A percentile compares a stretch with the other conserved stretches of the same genome.
Evolutionary conservation across 176 grass and related monocot genomes (phyloP).

Genomic region (Musa acuminata): DNA sequence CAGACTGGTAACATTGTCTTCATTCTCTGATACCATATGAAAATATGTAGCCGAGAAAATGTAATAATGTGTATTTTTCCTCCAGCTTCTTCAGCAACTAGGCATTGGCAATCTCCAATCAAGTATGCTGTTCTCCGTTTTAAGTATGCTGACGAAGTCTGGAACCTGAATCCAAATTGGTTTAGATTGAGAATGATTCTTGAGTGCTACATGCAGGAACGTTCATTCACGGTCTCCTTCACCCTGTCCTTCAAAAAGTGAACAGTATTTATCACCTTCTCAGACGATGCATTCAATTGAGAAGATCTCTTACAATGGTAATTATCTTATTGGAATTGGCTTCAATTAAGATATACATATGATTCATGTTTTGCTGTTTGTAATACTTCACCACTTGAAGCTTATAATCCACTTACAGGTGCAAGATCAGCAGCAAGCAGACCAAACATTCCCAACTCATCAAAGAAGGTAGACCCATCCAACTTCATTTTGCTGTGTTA

Average conservation of each 20-base stretch:
- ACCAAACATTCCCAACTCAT: constrained; percentile 29
- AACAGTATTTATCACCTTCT: not conserved
- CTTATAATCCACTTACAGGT: constrained; percentile 41
- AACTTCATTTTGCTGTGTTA: not conserved
- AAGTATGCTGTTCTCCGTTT: not conserved
- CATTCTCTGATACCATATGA: not conserved
- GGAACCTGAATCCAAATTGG: not conserved
- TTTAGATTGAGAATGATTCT: not conserved
- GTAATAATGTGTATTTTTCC: not conserved
- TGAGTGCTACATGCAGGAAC: not conserved
- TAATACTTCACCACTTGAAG: constrained; percentile 44
- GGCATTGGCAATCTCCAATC: not conserved
- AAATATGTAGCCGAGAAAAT: not conserved
- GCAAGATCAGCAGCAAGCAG: constrained; percentile 49
- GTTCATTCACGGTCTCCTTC: not conserved
- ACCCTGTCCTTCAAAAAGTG: not conserved
- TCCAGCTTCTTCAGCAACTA: not conserved
- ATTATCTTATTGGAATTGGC: constrained; percentile 15
- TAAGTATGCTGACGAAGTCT: not conserved
- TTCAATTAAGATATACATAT: not conserved
- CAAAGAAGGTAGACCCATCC: not conserved
- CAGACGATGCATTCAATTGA: not conserved
- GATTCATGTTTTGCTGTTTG: constrained; percentile 22
- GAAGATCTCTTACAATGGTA: not conserved
- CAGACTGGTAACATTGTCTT: not conserved